A percentile compares a stretch with the other conserved stretches of the same genome.
Evolutionary conservation across 306 rosid genomes (phyloP).

Genomic region (Begonia loranthoides): DNA sequence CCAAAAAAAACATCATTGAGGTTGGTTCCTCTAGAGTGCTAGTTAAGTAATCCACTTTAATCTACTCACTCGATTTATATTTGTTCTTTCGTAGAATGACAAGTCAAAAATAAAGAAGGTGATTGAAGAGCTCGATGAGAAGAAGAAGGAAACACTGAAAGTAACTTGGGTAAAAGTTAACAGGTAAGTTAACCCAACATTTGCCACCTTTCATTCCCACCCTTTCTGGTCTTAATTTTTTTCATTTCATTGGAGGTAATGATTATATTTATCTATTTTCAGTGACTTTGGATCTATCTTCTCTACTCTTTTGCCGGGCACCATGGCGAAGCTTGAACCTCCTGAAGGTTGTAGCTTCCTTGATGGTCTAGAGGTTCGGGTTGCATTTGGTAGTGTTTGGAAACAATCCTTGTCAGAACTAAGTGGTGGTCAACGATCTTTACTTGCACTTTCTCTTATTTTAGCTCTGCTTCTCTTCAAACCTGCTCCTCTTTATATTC

Average conservation of each 20-base stretch:
- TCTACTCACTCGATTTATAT: conserved; percentile 16
- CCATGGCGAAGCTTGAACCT: conserved; percentile 92
- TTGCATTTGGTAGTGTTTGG: conserved; percentile 97
- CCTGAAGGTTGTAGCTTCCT: conserved; percentile 88
- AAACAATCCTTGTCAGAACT: conserved; percentile 93
- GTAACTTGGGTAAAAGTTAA: conserved; percentile 94
- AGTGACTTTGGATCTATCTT: conserved; percentile 97
- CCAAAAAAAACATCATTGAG: conserved; percentile 96
- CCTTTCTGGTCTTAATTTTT: conserved; percentile 5
- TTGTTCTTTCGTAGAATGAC: conserved; percentile 49
- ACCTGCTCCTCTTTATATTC: conserved; percentile 93
- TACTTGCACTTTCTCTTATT: conserved; percentile 88
- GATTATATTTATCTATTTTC: conserved; percentile 12
- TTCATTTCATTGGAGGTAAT: neutral
- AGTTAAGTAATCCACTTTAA: neutral
- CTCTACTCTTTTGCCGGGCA: conserved; percentile 85
- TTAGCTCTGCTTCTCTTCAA: conserved; percentile 92
- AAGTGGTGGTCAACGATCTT: conserved; percentile 97
- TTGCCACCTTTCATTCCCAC: neutral
- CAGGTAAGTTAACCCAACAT: conserved; percentile 24
- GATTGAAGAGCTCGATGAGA: conserved; percentile 96
- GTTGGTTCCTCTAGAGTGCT: conserved; percentile 19
- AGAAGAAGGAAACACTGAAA: conserved; percentile 85
- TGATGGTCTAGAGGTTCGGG: conserved; percentile 96
- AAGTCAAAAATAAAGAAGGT: conserved; percentile 92